Percentiles rank a stretch among this genome's conserved stretches.
phyloP scores from a whole-genome alignment of 768 basidiomycete genomes.

The Mycena leptocephala region DNA sequence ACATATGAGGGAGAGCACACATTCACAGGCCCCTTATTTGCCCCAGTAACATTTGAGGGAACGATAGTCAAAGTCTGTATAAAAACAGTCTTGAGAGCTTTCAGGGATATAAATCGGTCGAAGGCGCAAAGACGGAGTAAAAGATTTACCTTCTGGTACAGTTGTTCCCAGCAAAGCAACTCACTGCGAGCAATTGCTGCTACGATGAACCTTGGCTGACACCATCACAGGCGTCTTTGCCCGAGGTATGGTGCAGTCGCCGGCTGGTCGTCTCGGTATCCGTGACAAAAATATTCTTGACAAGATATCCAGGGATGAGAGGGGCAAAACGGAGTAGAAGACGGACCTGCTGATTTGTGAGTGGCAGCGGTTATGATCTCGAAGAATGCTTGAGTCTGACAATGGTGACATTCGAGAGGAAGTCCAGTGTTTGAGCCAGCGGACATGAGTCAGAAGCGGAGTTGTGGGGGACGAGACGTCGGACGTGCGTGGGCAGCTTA shows the following conservation, averaged over 20 bases:
- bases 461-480: slow-evolving; percentile 15
- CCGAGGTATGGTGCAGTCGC: slow-evolving; percentile 19
- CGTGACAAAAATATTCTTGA: slow-evolving; percentile 17
- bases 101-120: slow-evolving; percentile 19
- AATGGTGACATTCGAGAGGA: slow-evolving; percentile 4
- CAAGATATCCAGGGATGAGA: slow-evolving; percentile 23
- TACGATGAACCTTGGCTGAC: slow-evolving; percentile 24
- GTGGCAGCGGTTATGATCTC: slow-evolving; percentile 13
- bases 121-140: slow-evolving; percentile 23
- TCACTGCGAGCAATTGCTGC: slow-evolving; percentile 15
- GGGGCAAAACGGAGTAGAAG: slow-evolving; percentile 19
- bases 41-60: slow-evolving; percentile 22
- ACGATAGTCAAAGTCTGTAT: slow-evolving; percentile 15
- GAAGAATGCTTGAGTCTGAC: slow-evolving; percentile 9
- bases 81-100: slow-evolving; percentile 17
- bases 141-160: slow-evolving; percentile 4
- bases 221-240: slow-evolving; percentile 11
- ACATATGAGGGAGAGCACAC: slow-evolving; percentile 11
- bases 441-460: slow-evolving; percentile 16
- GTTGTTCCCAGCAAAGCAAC: slow-evolving; percentile 20
- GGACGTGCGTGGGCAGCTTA: slow-evolving; percentile 14
- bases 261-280: slow-evolving; percentile 17
- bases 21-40: slow-evolving; percentile 22
- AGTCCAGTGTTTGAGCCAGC: slow-evolving; percentile 19
- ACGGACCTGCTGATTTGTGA: slow-evolving; percentile 14